Conservation (phyloP, 106 monocot genomes). For the Dendrobium nobile region DNA sequence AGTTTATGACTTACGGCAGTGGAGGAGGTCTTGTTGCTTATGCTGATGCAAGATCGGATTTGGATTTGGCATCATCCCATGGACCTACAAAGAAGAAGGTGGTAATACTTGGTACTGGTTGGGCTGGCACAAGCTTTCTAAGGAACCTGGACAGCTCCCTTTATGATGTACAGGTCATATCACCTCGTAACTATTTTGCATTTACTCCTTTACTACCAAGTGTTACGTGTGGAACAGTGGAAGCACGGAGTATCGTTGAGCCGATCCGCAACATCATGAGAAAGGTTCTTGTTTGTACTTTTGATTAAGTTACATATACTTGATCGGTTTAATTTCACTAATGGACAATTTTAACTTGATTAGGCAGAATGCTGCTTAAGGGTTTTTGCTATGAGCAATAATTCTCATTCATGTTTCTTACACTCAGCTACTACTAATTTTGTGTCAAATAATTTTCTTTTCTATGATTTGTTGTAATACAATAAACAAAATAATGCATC, state of each 20-base stretch:
- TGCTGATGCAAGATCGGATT: conserved; percentile 49
- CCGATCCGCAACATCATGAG: conserved; percentile 55
- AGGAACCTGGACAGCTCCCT: conserved; percentile 46
- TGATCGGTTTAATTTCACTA: background rate
- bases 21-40: conserved; percentile 70
- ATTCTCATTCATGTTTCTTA: no score
- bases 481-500: no score
- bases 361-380: background rate
- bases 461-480: no score
- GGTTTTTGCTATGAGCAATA: background rate
- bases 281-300: conserved; percentile 29
- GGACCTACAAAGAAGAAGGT: conserved; percentile 48
- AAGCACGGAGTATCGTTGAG: conserved; percentile 66
- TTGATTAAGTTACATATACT: background rate
- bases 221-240: conserved; percentile 77
- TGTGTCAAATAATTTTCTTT: no score
- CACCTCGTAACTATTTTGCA: conserved; percentile 79
- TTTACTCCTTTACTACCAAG: conserved; percentile 80
- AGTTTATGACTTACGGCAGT: conserved; percentile 23
- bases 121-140: conserved; percentile 71
- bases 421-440: no score
- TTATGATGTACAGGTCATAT: conserved; percentile 67
- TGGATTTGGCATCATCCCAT: conserved; percentile 19
- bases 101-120: conserved; percentile 75
- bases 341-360: background rate